Conservation (phyloP, 345 rosid genomes). For the Acer yangbiense region DNA sequence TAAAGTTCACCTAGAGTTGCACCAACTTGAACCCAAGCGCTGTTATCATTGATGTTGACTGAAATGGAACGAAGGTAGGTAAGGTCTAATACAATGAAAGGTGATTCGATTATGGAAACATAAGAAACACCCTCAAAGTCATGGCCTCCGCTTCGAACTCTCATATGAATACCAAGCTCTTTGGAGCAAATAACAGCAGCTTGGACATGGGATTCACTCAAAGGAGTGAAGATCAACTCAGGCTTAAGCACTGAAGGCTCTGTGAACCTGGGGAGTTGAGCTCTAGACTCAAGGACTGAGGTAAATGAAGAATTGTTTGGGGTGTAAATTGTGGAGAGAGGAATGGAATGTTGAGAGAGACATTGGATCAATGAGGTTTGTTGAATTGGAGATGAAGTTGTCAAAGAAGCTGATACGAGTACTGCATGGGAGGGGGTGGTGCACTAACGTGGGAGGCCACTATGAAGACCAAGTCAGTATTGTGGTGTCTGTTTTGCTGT, state of each 20-base stretch:
- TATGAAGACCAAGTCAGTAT: too few relatives aligned
- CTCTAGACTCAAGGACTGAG: background rate
- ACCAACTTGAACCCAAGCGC: slow-evolving; percentile 2
- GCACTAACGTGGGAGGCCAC: too few relatives aligned
- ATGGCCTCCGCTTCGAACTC: background rate
- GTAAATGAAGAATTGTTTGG: background rate
- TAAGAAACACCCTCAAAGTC: slow-evolving; percentile 3
- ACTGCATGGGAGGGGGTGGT: too few relatives aligned
- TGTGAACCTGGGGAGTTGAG: background rate
- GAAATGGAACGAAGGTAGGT: background rate
- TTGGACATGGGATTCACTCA: too few relatives aligned
- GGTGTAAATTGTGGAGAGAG: background rate
- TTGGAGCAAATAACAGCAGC: too few relatives aligned
- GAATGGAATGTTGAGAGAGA: background rate
- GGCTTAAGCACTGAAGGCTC: too few relatives aligned
- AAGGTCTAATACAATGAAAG: background rate
- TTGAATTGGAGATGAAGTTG: background rate
- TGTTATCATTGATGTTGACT: background rate
- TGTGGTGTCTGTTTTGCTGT: too few relatives aligned
- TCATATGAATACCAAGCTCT: background rate
- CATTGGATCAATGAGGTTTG: background rate
- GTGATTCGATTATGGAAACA: background rate
- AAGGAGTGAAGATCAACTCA: too few relatives aligned
- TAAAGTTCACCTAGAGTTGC: background rate
- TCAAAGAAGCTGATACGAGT: too few relatives aligned